phyloP scores from a whole-genome alignment of 1,284 basidiomycete genomes.

The Ustilago crameri region DNA sequence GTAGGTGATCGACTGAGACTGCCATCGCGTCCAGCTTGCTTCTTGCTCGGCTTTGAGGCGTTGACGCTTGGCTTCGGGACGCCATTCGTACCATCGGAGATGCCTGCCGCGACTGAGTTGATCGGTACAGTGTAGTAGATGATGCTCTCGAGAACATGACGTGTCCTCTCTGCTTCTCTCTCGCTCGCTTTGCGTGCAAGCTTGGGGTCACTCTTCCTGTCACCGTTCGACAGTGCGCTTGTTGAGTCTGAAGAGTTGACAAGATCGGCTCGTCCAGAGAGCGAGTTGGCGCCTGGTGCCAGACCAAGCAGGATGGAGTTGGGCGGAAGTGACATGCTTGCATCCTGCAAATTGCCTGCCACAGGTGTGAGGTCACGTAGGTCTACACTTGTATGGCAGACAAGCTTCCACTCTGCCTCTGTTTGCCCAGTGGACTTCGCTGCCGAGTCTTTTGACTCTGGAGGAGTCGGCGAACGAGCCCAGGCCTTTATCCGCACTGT shows the following conservation, averaged over 20 bases:
- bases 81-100: too few species aligned
- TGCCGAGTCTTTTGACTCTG: neutral
- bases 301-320: constrained; percentile 44
- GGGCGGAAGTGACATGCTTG: constrained; percentile 16
- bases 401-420: constrained; percentile 27
- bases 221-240: neutral
- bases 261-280: constrained; percentile 24
- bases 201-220: constrained; percentile 10
- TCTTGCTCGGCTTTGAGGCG: neutral
- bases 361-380: constrained; percentile 36
- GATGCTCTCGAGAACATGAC: constrained; percentile 33
- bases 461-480: constrained; percentile 11
- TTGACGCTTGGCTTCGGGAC: too few species aligned
- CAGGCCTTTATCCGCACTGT: constrained; percentile 20
- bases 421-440: neutral
- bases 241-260: constrained; percentile 1
- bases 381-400: constrained; percentile 22
- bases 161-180: constrained; percentile 28
- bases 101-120: neutral
- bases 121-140: constrained; percentile 35
- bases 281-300: constrained; percentile 33
- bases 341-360: constrained; percentile 25
- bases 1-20: constrained; percentile 11
- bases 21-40: neutral
- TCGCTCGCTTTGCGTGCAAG: constrained; percentile 23